These are phyloP conservation scores for Pyrus hybrid DNA, from an alignment of 331 rosid genomes.

Conservation along the genomic window DNA sequence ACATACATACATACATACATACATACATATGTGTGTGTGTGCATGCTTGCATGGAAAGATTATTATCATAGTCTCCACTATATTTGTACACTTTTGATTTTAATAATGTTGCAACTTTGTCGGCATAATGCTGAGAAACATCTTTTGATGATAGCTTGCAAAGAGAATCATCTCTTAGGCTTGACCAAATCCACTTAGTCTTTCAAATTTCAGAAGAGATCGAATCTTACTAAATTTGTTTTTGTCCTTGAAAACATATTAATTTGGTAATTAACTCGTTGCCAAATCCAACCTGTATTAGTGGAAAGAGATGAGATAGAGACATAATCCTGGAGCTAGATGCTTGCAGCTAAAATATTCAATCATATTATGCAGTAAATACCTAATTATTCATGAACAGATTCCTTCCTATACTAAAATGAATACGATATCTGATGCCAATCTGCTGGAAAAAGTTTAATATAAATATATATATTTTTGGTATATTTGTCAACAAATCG, in stretches of 20 bases:
- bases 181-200: neutral
- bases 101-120: conserved; percentile 12
- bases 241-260: neutral
- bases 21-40: neutral
- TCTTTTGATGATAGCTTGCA: neutral
- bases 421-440: conserved; percentile 38
- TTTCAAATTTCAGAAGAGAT: neutral
- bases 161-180: neutral
- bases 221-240: neutral
- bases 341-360: conserved; percentile 26
- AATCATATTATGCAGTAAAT: conserved; percentile 19
- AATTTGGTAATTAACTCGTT: neutral
- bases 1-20: neutral
- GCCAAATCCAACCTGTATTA: neutral
- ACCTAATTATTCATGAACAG: conserved; percentile 19
- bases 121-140: neutral
- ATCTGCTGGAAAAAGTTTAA: conserved; percentile 40
- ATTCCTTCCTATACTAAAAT: conserved; percentile 30
- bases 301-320: neutral
- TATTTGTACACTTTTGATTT: conserved; percentile 32
- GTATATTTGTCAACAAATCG: neutral
- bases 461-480: conserved; percentile 2
- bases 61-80: conserved; percentile 43
- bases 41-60: conserved; percentile 16
- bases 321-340: conserved; percentile 17